Conservation (phyloP, 345 rosid genomes). For the Carallia pectinifolia region DNA sequence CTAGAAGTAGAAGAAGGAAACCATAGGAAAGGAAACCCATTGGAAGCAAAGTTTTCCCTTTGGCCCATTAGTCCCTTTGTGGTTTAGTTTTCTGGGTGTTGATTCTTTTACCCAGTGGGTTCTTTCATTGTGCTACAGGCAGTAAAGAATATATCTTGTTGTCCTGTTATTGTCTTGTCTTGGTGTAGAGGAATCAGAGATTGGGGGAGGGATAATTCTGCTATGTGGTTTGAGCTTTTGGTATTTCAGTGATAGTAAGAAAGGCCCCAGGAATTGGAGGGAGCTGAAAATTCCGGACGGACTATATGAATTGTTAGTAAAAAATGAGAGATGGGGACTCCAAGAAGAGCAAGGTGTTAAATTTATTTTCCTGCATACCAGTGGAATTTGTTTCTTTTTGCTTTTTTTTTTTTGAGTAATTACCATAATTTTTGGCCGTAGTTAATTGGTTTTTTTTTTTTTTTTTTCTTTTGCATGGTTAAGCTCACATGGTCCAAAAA, state of each 20-base stretch:
- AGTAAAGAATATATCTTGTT: constrained; percentile 15
- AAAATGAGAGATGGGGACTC: constrained; percentile 86
- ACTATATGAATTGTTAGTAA: constrained; percentile 40
- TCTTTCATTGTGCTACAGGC: neutral
- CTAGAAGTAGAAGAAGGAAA: constrained; percentile 13
- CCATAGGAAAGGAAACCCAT: constrained; percentile 19
- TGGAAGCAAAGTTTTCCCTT: constrained; percentile 19
- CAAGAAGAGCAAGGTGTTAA: constrained; percentile 87
- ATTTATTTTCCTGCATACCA: constrained; percentile 10
- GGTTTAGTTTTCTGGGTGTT: neutral
- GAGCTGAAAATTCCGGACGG: constrained; percentile 17
- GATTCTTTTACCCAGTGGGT: neutral
- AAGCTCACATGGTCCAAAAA: constrained; percentile 97
- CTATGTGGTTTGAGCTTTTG: constrained; percentile 19
- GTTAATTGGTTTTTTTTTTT: constrained; percentile 7
- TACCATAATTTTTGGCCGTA: constrained; percentile 1
- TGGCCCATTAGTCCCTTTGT: constrained; percentile 14
- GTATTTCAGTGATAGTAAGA: constrained; percentile 23
- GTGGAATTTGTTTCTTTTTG: constrained; percentile 9
- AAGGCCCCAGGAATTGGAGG: constrained; percentile 15
- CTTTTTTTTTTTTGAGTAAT: neutral
- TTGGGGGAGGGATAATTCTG: constrained; percentile 15
- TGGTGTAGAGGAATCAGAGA: constrained; percentile 4
- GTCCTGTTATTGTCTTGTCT: neutral
- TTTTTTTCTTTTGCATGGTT: constrained; percentile 20